A percentile compares a stretch with the other conserved stretches of the same genome.
phyloP scores from a whole-genome alignment of 768 basidiomycete species.

The Leucosporidium yakuticum region DNA sequence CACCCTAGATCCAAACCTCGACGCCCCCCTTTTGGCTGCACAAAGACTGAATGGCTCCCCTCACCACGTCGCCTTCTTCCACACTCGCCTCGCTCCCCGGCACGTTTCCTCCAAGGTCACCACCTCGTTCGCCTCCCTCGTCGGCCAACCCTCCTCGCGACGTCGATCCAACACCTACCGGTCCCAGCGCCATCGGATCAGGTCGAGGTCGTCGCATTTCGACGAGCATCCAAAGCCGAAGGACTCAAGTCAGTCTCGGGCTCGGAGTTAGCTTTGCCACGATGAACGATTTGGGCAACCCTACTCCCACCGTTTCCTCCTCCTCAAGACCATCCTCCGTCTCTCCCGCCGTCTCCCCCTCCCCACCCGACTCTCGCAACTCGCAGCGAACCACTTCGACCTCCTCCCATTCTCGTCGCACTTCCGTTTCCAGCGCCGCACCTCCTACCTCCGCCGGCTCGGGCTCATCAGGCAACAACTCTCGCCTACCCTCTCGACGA shows the following conservation, averaged over 20 bases:
- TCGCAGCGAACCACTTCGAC: too few relatives aligned
- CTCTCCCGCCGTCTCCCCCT: neutral
- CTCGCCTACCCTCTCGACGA: slow-evolving; percentile 6
- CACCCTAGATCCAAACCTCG: too few relatives aligned
- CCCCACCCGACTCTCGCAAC: neutral
- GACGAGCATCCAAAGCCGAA: slow-evolving; percentile 14
- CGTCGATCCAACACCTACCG: neutral
- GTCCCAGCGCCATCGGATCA: neutral
- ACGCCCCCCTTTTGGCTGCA: too few relatives aligned
- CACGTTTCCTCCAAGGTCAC: neutral
- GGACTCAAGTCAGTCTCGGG: slow-evolving; percentile 16
- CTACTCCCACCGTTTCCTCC: neutral
- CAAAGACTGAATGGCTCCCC: too few relatives aligned
- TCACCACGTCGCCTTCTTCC: neutral
- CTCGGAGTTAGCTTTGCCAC: slow-evolving; percentile 23
- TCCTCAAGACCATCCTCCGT: neutral
- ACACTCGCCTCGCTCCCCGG: neutral
- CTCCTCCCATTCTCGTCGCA: neutral
- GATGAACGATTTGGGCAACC: slow-evolving; percentile 9
- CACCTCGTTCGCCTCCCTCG: neutral
- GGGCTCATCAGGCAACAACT: neutral
- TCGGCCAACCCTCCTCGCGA: too few relatives aligned
- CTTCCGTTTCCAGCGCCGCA: neutral
- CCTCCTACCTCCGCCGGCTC: neutral
- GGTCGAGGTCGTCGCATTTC: neutral